Conservation (phyloP, 306 rosid genomes). For the Trifolium fragiferum region DNA sequence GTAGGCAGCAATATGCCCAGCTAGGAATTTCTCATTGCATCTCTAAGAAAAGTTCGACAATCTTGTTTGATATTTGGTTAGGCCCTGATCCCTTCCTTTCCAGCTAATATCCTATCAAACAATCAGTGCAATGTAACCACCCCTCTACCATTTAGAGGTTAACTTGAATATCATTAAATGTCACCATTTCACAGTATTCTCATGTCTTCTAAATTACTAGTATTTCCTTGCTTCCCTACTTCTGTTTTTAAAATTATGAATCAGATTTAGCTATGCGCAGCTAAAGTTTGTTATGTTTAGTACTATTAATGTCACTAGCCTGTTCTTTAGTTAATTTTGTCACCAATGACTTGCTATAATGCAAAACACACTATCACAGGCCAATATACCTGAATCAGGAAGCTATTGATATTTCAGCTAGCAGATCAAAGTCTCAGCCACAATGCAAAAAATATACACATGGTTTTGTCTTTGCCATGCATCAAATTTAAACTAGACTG, state of each 20-base stretch:
- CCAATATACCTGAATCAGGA: not conserved
- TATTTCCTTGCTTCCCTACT: conserved; percentile 21
- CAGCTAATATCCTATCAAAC: conserved; percentile 15
- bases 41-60: not conserved
- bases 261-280: not conserved
- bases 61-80: not conserved
- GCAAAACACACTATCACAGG: not conserved
- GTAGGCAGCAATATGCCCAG: conserved; percentile 2
- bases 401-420: conserved; percentile 29
- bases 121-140: not conserved
- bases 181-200: not conserved
- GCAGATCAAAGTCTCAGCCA: conserved; percentile 22
- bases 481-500: conserved; percentile 23
- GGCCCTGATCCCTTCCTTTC: not conserved
- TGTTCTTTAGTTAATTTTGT: conserved; percentile 1
- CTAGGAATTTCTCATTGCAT: conserved; percentile 7
- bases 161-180: conserved; percentile 14
- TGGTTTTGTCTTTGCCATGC: conserved; percentile 2
- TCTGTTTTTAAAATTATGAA: conserved; percentile 15
- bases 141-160: conserved; percentile 6
- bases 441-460: not conserved
- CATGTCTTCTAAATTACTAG: conserved; percentile 5
- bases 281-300: not conserved
- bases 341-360: not conserved
- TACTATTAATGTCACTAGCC: not conserved